Percentiles rank a stretch among this genome's conserved stretches.
phyloP scores from a whole-genome alignment of 1,139 yeast species.

The Yamadazyma songkhlaensis region DNA sequence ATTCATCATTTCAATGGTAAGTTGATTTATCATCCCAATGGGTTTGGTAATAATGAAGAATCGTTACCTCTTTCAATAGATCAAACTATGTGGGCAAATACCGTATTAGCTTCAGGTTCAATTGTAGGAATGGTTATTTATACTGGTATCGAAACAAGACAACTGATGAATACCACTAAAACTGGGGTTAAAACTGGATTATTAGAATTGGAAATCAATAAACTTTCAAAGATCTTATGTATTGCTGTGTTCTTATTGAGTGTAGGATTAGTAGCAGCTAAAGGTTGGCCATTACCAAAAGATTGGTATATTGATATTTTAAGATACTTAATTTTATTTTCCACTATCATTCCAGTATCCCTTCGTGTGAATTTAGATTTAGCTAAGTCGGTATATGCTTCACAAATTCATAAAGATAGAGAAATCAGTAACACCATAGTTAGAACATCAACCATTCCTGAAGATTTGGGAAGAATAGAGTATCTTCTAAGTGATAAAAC shows the following conservation, averaged over 20 bases:
- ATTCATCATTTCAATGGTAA: slow-evolving; percentile 82
- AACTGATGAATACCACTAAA: slow-evolving; percentile 86
- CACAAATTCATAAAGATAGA: slow-evolving; percentile 86
- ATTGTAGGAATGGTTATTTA: slow-evolving; percentile 85
- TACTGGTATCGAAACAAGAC: slow-evolving; percentile 92
- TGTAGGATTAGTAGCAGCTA: slow-evolving; percentile 70
- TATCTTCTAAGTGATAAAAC: slow-evolving; percentile 92
- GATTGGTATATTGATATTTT: slow-evolving; percentile 88
- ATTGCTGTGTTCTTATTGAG: slow-evolving; percentile 80
- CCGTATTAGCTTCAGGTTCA: slow-evolving; percentile 91
- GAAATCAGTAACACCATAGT: slow-evolving; percentile 86
- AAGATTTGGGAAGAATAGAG: slow-evolving; percentile 94
- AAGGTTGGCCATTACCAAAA: slow-evolving; percentile 62
- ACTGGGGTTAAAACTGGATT: slow-evolving; percentile 91
- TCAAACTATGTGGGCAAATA: slow-evolving; percentile 97
- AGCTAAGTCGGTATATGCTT: slow-evolving; percentile 94
- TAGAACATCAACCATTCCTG: slow-evolving; percentile 96
- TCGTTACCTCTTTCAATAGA: slow-evolving; percentile 76
- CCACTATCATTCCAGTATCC: slow-evolving; percentile 95
- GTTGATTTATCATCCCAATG: slow-evolving; percentile 42
- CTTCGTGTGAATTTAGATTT: slow-evolving; percentile 90
- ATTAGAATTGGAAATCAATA: slow-evolving; percentile 86
- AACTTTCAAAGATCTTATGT: slow-evolving; percentile 83
- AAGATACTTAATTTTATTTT: slow-evolving; percentile 86
- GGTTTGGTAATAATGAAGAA: slow-evolving; percentile 26